These are phyloP conservation scores for Limnanthes douglasii DNA, from an alignment of 345 rosid genomes.

Conservation along the genomic window DNA sequence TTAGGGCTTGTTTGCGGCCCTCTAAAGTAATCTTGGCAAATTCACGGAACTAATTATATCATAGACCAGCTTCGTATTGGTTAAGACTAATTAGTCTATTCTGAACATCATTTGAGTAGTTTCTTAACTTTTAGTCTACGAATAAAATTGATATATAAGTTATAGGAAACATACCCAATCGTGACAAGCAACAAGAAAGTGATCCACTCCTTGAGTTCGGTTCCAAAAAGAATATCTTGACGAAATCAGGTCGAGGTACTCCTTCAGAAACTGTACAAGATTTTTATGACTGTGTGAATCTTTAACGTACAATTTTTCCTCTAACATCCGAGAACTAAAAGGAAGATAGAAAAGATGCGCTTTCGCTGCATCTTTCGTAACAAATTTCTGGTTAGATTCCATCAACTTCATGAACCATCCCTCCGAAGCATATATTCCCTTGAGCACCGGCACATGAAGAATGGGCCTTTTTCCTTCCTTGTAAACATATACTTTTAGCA, in stretches of 20 bases:
- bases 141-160: not conserved
- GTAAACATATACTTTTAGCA: constrained; percentile 69
- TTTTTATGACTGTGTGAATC: constrained; percentile 57
- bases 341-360: constrained; percentile 92
- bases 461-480: constrained; percentile 76
- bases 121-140: not conserved
- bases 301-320: constrained; percentile 51
- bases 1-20: no score
- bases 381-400: constrained; percentile 48
- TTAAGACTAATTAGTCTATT: no score
- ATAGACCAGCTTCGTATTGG: no score
- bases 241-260: constrained; percentile 41
- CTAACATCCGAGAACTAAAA: constrained; percentile 73
- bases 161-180: constrained; percentile 56
- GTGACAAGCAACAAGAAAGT: constrained; percentile 92
- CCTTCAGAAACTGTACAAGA: constrained; percentile 44
- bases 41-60: not conserved
- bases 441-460: constrained; percentile 48
- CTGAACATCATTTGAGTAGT: no score
- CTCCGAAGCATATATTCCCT: constrained; percentile 95
- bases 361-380: constrained; percentile 38
- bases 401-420: constrained; percentile 97
- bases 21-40: not conserved
- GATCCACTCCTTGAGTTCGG: constrained; percentile 81
- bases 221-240: constrained; percentile 77